Percentiles rank a stretch among this genome's conserved stretches.
These are phyloP conservation scores for Solanum boliviense DNA, from an alignment of 257 asterid species.

Conservation along the genomic window DNA sequence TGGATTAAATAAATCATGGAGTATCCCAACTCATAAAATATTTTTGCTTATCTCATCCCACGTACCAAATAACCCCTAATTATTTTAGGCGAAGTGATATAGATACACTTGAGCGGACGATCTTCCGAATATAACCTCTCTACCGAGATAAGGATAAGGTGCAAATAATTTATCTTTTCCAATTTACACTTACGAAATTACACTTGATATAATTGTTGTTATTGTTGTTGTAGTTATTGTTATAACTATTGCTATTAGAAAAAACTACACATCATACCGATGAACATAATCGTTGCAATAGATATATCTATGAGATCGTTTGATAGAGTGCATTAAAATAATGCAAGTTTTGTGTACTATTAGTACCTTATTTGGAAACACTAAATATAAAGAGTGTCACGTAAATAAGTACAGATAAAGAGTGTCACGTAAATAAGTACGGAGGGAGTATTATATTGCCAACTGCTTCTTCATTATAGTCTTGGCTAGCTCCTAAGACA, in stretches of 20 bases:
- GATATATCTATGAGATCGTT: not conserved
- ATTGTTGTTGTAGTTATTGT: not conserved
- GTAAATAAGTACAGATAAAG: not conserved
- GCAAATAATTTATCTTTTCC: too few relatives aligned
- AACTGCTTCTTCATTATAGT: not conserved
- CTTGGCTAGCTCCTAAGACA: not conserved
- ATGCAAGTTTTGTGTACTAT: not conserved
- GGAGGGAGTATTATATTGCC: not conserved
- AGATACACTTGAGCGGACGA: not conserved
- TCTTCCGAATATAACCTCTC: not conserved
- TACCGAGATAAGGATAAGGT: too few relatives aligned
- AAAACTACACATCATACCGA: not conserved
- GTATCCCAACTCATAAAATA: not conserved
- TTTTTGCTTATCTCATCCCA: not conserved
- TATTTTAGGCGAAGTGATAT: too few relatives aligned
- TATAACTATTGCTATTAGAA: too few relatives aligned
- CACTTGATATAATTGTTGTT: not conserved
- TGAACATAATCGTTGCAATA: not conserved
- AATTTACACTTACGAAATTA: too few relatives aligned
- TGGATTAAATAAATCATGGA: not conserved
- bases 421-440: not conserved
- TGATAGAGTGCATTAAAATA: not conserved
- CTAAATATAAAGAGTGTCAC: not conserved
- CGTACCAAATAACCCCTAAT: not conserved
- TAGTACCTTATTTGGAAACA: not conserved